Conservation (phyloP, 2,329 filamentous ascomycete species). For the Fusarium verrucosum region DNA sequence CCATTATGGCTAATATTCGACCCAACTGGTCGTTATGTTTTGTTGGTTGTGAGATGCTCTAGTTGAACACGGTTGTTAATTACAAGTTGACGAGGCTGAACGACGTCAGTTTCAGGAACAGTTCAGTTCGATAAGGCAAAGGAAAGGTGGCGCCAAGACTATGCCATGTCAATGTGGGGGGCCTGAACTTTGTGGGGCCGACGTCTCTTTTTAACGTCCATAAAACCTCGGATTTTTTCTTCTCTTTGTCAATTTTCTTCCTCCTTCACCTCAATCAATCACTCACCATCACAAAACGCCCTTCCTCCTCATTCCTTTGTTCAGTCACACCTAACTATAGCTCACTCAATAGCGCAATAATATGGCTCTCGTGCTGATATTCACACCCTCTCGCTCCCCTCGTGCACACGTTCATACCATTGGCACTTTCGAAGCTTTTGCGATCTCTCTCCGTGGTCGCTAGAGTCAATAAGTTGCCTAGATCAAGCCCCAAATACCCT, state of each 20-base stretch:
- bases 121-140: slow-evolving; percentile 20
- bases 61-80: slow-evolving; percentile 32
- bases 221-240: slow-evolving; percentile 33
- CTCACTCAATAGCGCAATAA: slow-evolving; percentile 32
- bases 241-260: slow-evolving; percentile 9
- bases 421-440: slow-evolving; percentile 95
- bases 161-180: slow-evolving; percentile 29
- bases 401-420: slow-evolving; percentile 7
- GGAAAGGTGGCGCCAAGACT: slow-evolving; percentile 27
- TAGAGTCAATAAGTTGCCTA: slow-evolving; percentile 91
- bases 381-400: background rate
- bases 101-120: slow-evolving; percentile 37
- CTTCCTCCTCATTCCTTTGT: background rate
- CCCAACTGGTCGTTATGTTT: background rate
- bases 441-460: slow-evolving; percentile 74
- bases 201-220: slow-evolving; percentile 9
- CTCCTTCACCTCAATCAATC: slow-evolving; percentile 22
- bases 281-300: background rate
- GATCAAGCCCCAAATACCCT: slow-evolving; percentile 78
- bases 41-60: background rate
- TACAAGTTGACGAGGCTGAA: slow-evolving; percentile 29
- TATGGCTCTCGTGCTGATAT: slow-evolving; percentile 1
- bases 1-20: slow-evolving; percentile 36
- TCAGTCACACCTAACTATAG: slow-evolving; percentile 2
- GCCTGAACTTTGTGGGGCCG: slow-evolving; percentile 25